phyloP scores from a whole-genome alignment of 495 filamentous ascomycete genomes.

The Jackrogersella minutella region DNA sequence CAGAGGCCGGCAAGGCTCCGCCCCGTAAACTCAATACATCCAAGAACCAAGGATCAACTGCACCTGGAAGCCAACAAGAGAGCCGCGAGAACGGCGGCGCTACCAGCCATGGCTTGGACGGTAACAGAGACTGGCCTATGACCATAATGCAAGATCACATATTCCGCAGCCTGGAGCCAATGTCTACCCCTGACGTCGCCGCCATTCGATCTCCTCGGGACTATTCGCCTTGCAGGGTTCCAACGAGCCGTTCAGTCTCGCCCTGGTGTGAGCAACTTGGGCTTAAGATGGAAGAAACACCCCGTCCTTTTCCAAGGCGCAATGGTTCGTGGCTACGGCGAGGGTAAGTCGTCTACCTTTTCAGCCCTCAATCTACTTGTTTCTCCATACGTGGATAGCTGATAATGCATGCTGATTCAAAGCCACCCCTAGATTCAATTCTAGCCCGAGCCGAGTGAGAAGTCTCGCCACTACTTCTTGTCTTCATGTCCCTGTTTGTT shows the following conservation, averaged over 20 bases:
- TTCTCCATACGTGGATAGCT: not conserved
- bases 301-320: constrained; percentile 7
- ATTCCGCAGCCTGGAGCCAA: constrained; percentile 7
- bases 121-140: constrained; percentile 41
- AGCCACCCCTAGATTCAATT: constrained; percentile 18
- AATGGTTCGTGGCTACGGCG: constrained; percentile 19
- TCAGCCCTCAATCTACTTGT: not conserved
- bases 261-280: constrained; percentile 33
- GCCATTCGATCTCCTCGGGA: constrained; percentile 4
- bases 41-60: not conserved
- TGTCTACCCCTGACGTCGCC: constrained; percentile 8
- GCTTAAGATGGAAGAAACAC: constrained; percentile 21
- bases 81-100: constrained; percentile 5
- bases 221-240: constrained; percentile 20
- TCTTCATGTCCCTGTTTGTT: not conserved
- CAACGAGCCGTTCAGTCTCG: constrained; percentile 25
- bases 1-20: not conserved
- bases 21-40: not conserved
- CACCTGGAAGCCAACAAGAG: constrained; percentile 3
- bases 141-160: constrained; percentile 17
- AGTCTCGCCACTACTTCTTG: constrained; percentile 7
- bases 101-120: constrained; percentile 39
- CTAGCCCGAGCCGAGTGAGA: constrained; percentile 31
- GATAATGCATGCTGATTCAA: constrained; percentile 4
- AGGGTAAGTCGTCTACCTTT: constrained; percentile 17